A percentile compares a stretch with the other conserved stretches of the same genome.
phyloP scores from a whole-genome alignment of 1,139 yeast species.

The Groenewaldozyma auringiensis region DNA sequence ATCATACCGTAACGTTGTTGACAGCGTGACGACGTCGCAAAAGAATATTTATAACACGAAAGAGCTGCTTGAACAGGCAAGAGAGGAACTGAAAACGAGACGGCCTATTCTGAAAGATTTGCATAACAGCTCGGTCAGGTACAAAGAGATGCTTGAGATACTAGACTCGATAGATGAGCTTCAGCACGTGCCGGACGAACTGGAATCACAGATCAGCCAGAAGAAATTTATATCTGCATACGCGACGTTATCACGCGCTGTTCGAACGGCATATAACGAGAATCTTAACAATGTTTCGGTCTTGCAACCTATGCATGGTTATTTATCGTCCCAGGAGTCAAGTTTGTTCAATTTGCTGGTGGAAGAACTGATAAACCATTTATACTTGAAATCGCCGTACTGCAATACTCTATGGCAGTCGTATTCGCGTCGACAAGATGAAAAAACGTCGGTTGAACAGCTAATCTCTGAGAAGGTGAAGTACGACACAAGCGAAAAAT shows the following conservation, averaged over 20 bases:
- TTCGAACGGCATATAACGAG: constrained; percentile 49
- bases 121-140: constrained; percentile 53
- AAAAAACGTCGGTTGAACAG: constrained; percentile 22
- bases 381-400: constrained; percentile 53
- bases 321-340: constrained; percentile 52
- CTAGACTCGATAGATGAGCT: constrained; percentile 62
- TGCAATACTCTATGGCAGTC: constrained; percentile 30
- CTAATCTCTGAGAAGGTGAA: constrained; percentile 27
- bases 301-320: constrained; percentile 48
- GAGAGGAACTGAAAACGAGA: constrained; percentile 46
- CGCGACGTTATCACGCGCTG: constrained; percentile 50
- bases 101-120: constrained; percentile 55
- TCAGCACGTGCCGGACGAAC: constrained; percentile 49
- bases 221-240: constrained; percentile 68
- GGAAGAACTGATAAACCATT: constrained; percentile 67
- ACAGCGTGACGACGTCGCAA: constrained; percentile 52
- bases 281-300: constrained; percentile 58
- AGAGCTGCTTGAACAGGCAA: constrained; percentile 42
- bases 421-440: constrained; percentile 24
- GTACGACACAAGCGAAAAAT: constrained; percentile 24
- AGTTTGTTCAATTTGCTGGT: constrained; percentile 62
- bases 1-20: constrained; percentile 56
- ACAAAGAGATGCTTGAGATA: constrained; percentile 63
- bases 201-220: constrained; percentile 59
- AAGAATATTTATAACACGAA: constrained; percentile 44